Base-by-base conservation (phyloP, 1,284 basidiomycete genomes). In the Waitea zeae region DNA sequence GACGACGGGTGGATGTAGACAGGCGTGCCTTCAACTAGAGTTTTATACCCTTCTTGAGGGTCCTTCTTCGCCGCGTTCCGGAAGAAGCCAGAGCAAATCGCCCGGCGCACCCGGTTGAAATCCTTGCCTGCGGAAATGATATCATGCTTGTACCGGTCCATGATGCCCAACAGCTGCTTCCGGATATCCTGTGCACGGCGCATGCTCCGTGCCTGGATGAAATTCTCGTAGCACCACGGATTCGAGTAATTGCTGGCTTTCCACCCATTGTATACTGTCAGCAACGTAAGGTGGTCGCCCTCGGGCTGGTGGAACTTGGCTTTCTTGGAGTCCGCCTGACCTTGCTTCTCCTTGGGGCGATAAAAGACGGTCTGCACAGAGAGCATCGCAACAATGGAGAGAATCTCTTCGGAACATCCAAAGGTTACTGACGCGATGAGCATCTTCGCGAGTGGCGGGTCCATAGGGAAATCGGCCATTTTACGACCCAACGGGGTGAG, bases 131-230 rank as follows among this genome's bases (percentile, higher is more conserved):
- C 79, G 5, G 84, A 89, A 17, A 90, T 52, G 41, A 98, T 84
- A 47, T 97, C 92, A 52, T 97, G 92, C 50, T 93, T 95, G 56
- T 97, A 96, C 70, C 95, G 68, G 52, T 99, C 93, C 93, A 99
- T 98, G 53, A 98, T 98, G 40, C 93, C 93, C 31, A 97, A 64
- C 38, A 98, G 60, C 58, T 98, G 93, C 51, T 97, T 98, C 37
- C 93, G 65, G 7, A 98, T 89, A 61, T 98, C 93, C 54, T 96
- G 90, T 3, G 92, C 95, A n/a, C 92, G 70, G 39, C 87, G 70
- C 84, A 99, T 87, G 44, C 88, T 92, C 50, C 95, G 70, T 7
- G 88, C 90, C 54, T 98, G 95, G 33, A 98, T 90, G 50, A 90
- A 98, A 56, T 98, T 98, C 56, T 90, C 87, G 47, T 87, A 90